These are phyloP conservation scores for Podaxis sp. DNA, from an alignment of 768 basidiomycete species.

Conservation along the genomic window DNA sequence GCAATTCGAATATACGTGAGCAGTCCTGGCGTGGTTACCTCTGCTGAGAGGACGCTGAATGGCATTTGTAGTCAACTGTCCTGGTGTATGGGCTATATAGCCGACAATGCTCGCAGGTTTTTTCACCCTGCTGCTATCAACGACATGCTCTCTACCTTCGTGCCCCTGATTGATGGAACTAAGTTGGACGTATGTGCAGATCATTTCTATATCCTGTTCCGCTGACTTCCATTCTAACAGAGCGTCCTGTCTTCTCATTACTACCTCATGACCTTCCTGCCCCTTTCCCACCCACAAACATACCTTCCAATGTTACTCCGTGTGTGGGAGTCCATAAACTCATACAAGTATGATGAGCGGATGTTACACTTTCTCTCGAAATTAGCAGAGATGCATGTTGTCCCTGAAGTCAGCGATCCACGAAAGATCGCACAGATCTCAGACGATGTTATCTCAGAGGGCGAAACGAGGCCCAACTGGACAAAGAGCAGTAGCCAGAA, in stretches of 20 bases:
- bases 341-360: constrained; percentile 86
- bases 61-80: constrained; percentile 55
- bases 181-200: constrained; percentile 59
- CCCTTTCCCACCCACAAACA: constrained; percentile 78
- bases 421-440: constrained; percentile 60
- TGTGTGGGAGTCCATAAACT: constrained; percentile 86
- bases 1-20: constrained; percentile 78
- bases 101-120: constrained; percentile 70
- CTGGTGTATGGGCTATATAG: constrained; percentile 74
- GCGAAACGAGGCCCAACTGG: constrained; percentile 60
- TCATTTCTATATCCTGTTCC: neutral
- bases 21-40: constrained; percentile 11
- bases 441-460: constrained; percentile 65
- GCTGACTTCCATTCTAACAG: constrained; percentile 32
- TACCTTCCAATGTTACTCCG: constrained; percentile 84
- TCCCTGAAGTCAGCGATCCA: constrained; percentile 76
- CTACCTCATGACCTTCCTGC: constrained; percentile 83
- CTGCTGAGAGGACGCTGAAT: constrained; percentile 9
- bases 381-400: constrained; percentile 78
- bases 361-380: constrained; percentile 82
- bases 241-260: constrained; percentile 79
- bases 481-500: constrained; percentile 35
- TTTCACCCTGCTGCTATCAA: constrained; percentile 86
- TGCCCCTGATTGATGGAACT: constrained; percentile 76
- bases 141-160: constrained; percentile 85